Conservation (phyloP, 306 rosid species). For the Carpinus viminea region DNA sequence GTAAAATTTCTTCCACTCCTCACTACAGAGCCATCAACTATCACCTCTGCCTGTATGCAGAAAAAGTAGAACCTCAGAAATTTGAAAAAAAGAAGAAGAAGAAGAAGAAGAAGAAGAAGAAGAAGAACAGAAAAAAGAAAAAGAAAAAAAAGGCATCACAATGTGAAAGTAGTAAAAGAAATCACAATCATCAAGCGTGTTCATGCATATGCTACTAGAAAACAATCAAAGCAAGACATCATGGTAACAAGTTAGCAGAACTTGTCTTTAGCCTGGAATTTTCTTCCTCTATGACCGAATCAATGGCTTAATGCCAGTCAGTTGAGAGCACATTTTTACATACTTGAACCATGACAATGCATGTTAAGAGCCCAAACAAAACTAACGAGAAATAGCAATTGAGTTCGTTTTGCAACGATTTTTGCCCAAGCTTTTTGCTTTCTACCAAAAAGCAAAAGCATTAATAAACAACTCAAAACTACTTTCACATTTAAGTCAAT, state of each 20-base stretch:
- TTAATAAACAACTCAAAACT: too few species aligned
- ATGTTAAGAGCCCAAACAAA: not conserved
- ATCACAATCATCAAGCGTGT: not conserved
- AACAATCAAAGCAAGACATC: not conserved
- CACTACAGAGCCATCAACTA: slow-evolving; percentile 56
- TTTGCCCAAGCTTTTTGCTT: too few species aligned
- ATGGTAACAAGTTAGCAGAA: not conserved
- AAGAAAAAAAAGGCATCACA: not conserved
- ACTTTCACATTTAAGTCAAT: too few species aligned
- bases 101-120: not conserved
- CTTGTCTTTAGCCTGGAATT: not conserved
- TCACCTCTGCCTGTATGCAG: slow-evolving; percentile 59
- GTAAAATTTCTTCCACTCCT: slow-evolving; percentile 77
- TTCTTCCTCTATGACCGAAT: not conserved
- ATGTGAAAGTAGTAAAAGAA: not conserved
- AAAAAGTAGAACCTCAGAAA: slow-evolving; percentile 3
- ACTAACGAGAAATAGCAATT: not conserved
- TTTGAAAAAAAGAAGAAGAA: not conserved
- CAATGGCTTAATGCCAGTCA: not conserved
- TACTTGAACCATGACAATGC: not conserved
- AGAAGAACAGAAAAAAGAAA: not conserved
- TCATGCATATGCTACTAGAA: not conserved
- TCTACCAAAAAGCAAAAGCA: too few species aligned
- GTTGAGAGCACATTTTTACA: not conserved
- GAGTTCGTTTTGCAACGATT: too few species aligned